Evolutionary conservation across 2,329 filamentous ascomycete genomes (phyloP).

Genomic region (Aaosphaeria arxii): DNA sequence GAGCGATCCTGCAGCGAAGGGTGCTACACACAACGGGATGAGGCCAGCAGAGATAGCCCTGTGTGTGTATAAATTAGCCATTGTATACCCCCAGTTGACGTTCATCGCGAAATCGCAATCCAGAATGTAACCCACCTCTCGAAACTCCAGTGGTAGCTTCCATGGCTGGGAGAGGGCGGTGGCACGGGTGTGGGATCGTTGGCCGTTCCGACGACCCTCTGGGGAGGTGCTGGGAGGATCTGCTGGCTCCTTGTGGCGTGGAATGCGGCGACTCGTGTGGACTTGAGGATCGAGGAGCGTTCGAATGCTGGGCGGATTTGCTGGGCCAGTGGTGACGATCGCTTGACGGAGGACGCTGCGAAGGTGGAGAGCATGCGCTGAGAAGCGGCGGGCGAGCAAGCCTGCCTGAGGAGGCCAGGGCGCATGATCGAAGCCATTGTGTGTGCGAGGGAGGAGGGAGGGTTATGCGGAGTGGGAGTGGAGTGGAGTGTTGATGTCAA

Average conservation of each 20-base stretch:
- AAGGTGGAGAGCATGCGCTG: conserved; percentile 46
- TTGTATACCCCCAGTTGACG: background rate
- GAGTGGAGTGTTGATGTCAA: conserved; percentile 4
- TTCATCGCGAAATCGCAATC: background rate
- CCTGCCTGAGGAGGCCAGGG: conserved; percentile 49
- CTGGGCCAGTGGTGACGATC: conserved; percentile 29
- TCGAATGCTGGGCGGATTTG: conserved; percentile 40
- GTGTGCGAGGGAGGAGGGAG: conserved; percentile 3
- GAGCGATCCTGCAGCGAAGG: conserved; percentile 86
- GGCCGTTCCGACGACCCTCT: conserved; percentile 76
- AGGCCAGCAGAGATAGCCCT: conserved; percentile 77
- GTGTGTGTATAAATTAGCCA: conserved; percentile 5
- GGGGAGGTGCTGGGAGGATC: conserved; percentile 80
- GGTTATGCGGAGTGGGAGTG: conserved; percentile 7
- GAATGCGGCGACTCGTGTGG: conserved; percentile 69
- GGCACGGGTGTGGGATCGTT: conserved; percentile 84
- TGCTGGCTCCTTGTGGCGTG: conserved; percentile 74
- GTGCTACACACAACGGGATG: conserved; percentile 81
- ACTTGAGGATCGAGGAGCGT: conserved; percentile 38
- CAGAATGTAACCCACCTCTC: conserved; percentile 58
- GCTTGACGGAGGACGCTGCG: conserved; percentile 26
- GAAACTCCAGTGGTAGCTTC: conserved; percentile 98
- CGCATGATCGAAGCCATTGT: conserved; percentile 55
- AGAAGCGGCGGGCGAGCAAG: conserved; percentile 39
- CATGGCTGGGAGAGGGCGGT: conserved; percentile 70